Percentiles rank a stretch among this genome's conserved stretches.
phyloP scores from a whole-genome alignment of 2,329 filamentous ascomycete species.

The Trichoderma guizhouense region DNA sequence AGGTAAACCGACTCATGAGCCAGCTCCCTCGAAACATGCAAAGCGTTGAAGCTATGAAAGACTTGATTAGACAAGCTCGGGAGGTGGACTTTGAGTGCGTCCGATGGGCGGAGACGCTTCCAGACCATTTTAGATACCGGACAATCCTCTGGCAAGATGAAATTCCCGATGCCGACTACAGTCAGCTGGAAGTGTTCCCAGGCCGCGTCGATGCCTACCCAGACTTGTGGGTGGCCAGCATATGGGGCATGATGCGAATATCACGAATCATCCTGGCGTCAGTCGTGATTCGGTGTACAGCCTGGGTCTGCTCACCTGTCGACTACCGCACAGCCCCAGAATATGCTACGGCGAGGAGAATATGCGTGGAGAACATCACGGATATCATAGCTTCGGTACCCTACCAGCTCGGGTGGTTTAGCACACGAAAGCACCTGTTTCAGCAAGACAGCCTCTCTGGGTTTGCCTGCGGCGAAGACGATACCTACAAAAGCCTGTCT shows the following conservation, averaged over 20 bases:
- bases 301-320: constrained; percentile 57
- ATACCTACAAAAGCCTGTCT: constrained; percentile 50
- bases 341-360: constrained; percentile 53
- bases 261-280: constrained; percentile 54
- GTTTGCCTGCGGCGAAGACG: constrained; percentile 50
- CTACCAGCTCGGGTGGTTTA: constrained; percentile 59
- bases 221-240: constrained; percentile 56
- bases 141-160: constrained; percentile 57
- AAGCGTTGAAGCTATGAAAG: constrained; percentile 48
- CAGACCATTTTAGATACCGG: constrained; percentile 48
- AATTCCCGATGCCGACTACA: constrained; percentile 50
- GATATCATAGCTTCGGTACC: constrained; percentile 62
- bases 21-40: constrained; percentile 45
- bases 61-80: constrained; percentile 51
- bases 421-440: constrained; percentile 42
- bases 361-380: constrained; percentile 51
- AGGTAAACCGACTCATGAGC: constrained; percentile 50
- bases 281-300: constrained; percentile 55
- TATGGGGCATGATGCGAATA: constrained; percentile 55
- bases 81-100: constrained; percentile 50
- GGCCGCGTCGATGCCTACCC: constrained; percentile 58
- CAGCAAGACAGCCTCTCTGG: constrained; percentile 40
- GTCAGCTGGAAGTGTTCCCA: constrained; percentile 54
- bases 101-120: constrained; percentile 49
- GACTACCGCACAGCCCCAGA: constrained; percentile 62